Percentiles rank a stretch among this genome's conserved stretches.
phyloP scores from a whole-genome alignment of 208 protist genomes.

The Crithidia sp. region DNA sequence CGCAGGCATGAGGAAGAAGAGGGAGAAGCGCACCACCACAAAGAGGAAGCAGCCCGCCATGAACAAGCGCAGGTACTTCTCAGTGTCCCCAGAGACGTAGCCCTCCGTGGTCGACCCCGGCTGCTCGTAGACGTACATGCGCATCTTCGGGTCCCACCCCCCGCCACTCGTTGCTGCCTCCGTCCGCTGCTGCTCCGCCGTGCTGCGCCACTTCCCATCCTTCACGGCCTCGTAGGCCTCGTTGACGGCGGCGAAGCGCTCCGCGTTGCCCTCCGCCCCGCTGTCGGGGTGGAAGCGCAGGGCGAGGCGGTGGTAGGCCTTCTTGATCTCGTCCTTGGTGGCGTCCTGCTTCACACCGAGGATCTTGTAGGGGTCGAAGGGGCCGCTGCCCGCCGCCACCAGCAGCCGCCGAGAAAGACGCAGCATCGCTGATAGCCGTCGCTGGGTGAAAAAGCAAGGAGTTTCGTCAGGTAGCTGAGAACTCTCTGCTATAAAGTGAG shows the following conservation, averaged over 20 bases:
- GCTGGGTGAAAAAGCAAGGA: neutral
- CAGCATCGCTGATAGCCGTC: conserved; percentile 25
- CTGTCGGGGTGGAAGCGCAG: conserved; percentile 82
- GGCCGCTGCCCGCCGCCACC: conserved; percentile 49
- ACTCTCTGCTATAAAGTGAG: no score
- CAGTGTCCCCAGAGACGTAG: conserved; percentile 65
- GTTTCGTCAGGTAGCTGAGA: no score
- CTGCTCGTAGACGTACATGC: conserved; percentile 85
- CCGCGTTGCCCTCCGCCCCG: conserved; percentile 69
- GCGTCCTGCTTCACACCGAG: conserved; percentile 63
- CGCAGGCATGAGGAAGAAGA: conserved; percentile 33
- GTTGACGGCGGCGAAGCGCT: conserved; percentile 78
- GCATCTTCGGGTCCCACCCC: conserved; percentile 61
- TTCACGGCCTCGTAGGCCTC: conserved; percentile 84
- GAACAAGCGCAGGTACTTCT: conserved; percentile 54
- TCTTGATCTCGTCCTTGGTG: conserved; percentile 71
- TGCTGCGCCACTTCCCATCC: conserved; percentile 51
- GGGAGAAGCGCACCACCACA: conserved; percentile 56
- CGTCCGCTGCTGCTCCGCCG: conserved; percentile 17
- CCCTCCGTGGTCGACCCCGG: conserved; percentile 78
- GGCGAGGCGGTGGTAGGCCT: conserved; percentile 71
- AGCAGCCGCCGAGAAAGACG: conserved; percentile 34
- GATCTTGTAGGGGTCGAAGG: conserved; percentile 88
- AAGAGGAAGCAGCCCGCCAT: conserved; percentile 64
- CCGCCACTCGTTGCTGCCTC: conserved; percentile 3